Conservation (phyloP, 768 basidiomycete species). For the Mycena haematopus region DNA sequence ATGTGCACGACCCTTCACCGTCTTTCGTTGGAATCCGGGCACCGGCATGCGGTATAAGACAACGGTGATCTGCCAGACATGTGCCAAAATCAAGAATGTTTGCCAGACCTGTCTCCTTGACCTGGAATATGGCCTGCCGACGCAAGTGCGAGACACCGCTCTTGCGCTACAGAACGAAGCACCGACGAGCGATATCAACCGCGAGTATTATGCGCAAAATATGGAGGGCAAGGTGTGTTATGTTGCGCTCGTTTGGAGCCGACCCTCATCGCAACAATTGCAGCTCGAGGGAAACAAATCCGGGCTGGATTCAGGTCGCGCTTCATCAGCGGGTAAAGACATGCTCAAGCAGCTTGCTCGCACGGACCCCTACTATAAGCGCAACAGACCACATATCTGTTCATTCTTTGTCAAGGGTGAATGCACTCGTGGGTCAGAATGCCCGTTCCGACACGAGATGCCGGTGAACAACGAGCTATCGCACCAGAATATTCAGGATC, state of each 20-base stretch:
- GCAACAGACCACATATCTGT: slow-evolving; percentile 93
- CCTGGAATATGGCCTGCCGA: slow-evolving; percentile 94
- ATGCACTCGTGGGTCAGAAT: slow-evolving; percentile 89
- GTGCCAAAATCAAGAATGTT: slow-evolving; percentile 94
- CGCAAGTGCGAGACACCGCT: slow-evolving; percentile 97
- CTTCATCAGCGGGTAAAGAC: slow-evolving; percentile 88
- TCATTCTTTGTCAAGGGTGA: slow-evolving; percentile 96
- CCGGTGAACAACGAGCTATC: slow-evolving; percentile 82
- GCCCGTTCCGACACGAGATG: slow-evolving; percentile 95
- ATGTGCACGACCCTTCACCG: slow-evolving; percentile 94
- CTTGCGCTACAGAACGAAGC: slow-evolving; percentile 85
- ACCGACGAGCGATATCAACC: slow-evolving; percentile 96
- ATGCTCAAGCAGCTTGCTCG: slow-evolving; percentile 96
- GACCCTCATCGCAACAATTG: slow-evolving; percentile 1
- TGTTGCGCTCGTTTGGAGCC: background rate
- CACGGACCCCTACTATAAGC: slow-evolving; percentile 96
- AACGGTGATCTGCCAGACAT: slow-evolving; percentile 96
- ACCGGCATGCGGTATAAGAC: slow-evolving; percentile 93
- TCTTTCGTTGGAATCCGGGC: slow-evolving; percentile 99
- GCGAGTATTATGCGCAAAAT: slow-evolving; percentile 94
- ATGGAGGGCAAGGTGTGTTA: slow-evolving; percentile 79
- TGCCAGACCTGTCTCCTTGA: slow-evolving; percentile 98
- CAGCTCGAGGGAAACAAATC: slow-evolving; percentile 79
- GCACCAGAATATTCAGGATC: slow-evolving; percentile 93
- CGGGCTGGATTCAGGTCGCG: slow-evolving; percentile 62